Evolutionary conservation across 2,329 filamentous ascomycete genomes (phyloP), one percentile per base, ranked within the genome.

Genomic region (Macroventuria anomochaeta): DNA sequence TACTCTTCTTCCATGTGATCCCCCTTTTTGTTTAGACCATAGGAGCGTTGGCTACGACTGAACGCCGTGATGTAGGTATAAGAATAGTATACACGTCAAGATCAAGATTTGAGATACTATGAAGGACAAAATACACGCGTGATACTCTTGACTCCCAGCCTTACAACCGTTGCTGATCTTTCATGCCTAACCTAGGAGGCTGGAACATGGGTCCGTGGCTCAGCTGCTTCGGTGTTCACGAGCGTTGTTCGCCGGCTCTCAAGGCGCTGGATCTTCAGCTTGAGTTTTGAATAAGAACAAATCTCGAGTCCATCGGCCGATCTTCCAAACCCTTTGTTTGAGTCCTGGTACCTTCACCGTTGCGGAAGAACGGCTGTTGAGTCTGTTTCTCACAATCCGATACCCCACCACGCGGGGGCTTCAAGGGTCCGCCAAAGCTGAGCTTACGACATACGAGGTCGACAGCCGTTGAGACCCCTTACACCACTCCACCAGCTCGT

Each of bases 1-100:
- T 17, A 12, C 23, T 28, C 31, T 21, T 48, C 25, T 18, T 13
- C 11, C 20, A 23, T 26, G 38, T 51, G 23, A 51, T 63, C 26
- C 40, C 32, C 49, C 29, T 50, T 55, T 41, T 54, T 43, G 38
- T 46, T 46, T 54, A 49, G 44, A 54, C 44, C 34, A 49, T 25
- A 36, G 23, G 40, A 44, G 53, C 44, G 42, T 55, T 55, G 42
- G 37, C 41, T 54, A 55, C 49, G 52, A 52, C 33, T 41, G 41
- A 34, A 61, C 28, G 51, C 39, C 33, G 34, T 38, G 36, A 55
- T 48, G 49, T 58, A 57, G 53, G 52, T 46, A 36, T 56, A 60
- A 38, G 51, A 55, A 46, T 42, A 44, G 36, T 26, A 43, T 37
- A 34, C 29, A 33, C 33, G 28, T 33, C 41, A 26, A 34, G 20